Evolutionary conservation across 345 rosid genomes (phyloP).

Genomic region (Excoecaria cochinchinensis): DNA sequence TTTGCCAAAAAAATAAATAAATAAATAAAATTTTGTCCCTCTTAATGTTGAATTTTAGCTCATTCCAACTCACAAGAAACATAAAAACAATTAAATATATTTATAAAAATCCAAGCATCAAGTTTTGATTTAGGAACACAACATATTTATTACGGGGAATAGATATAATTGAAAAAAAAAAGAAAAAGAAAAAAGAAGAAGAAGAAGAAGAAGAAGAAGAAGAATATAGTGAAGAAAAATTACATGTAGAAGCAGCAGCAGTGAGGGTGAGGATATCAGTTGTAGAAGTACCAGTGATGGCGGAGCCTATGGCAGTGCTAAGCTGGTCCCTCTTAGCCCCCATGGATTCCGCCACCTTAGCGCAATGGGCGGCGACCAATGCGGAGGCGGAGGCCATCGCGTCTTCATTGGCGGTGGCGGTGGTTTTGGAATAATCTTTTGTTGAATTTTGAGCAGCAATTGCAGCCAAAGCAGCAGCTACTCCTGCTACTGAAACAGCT

Average conservation of each 20-base stretch:
- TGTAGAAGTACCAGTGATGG: constrained; percentile 67
- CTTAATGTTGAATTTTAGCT: too few relatives aligned
- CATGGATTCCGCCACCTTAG: constrained; percentile 77
- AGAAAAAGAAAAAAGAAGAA: too few relatives aligned
- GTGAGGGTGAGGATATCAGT: constrained; percentile 83
- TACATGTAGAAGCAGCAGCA: constrained; percentile 89
- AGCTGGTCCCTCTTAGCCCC: constrained; percentile 83
- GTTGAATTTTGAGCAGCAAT: constrained; percentile 62
- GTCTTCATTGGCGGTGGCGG: constrained; percentile 44
- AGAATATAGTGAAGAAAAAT: constrained; percentile 15
- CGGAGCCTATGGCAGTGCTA: constrained; percentile 58
- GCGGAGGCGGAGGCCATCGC: constrained; percentile 91
- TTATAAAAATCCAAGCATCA: too few relatives aligned
- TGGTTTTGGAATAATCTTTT: constrained; percentile 23
- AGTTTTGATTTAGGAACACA: too few relatives aligned
- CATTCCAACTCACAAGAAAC: too few relatives aligned
- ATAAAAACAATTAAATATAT: too few relatives aligned
- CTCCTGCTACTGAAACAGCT: constrained; percentile 78
- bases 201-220: neutral
- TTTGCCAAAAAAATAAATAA: too few relatives aligned
- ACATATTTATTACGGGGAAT: too few relatives aligned
- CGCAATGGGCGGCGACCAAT: constrained; percentile 82
- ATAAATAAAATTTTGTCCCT: too few relatives aligned
- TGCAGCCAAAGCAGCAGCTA: constrained; percentile 83
- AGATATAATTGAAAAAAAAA: too few relatives aligned